Evolutionary conservation across 192 early-diverging fungal species (phyloP).

Genomic region (Coemansia furcata): DNA sequence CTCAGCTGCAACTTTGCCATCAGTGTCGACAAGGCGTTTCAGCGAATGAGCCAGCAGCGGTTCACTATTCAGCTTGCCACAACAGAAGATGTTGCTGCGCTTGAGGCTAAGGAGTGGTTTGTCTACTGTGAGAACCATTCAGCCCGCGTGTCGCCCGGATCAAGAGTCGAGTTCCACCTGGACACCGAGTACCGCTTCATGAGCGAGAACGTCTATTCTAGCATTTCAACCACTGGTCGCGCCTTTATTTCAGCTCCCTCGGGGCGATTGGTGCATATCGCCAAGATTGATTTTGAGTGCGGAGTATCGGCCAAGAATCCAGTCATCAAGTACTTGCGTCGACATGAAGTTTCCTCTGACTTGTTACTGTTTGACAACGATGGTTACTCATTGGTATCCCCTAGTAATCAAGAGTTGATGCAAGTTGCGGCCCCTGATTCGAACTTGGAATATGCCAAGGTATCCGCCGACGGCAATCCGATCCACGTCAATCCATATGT

Average conservation of each 20-base stretch:
- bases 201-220: constrained; percentile 58
- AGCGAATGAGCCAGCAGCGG: constrained; percentile 63
- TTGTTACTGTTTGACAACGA: constrained; percentile 72
- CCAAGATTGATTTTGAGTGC: constrained; percentile 69
- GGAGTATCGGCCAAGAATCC: constrained; percentile 70
- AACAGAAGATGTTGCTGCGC: constrained; percentile 75
- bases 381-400: constrained; percentile 42
- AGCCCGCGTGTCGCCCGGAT: constrained; percentile 52
- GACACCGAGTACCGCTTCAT: constrained; percentile 66
- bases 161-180: constrained; percentile 73
- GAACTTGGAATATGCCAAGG: constrained; percentile 77
- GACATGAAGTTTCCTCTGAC: constrained; percentile 65
- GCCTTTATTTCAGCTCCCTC: constrained; percentile 54
- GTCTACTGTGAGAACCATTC: constrained; percentile 18
- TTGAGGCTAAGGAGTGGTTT: constrained; percentile 86
- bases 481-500: constrained; percentile 94
- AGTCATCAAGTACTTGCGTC: constrained; percentile 79
- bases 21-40: constrained; percentile 75
- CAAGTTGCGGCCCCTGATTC: constrained; percentile 58
- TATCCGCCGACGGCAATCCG: constrained; percentile 84
- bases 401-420: not conserved
- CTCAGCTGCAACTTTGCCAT: constrained; percentile 76
- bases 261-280: constrained; percentile 69
- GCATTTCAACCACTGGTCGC: constrained; percentile 66
- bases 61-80: constrained; percentile 62